A percentile compares a stretch with the other conserved stretches of the same genome.
These are phyloP conservation scores for Metarhizium brunneum DNA, from an alignment of 2,329 filamentous ascomycete species.

Conservation along the genomic window DNA sequence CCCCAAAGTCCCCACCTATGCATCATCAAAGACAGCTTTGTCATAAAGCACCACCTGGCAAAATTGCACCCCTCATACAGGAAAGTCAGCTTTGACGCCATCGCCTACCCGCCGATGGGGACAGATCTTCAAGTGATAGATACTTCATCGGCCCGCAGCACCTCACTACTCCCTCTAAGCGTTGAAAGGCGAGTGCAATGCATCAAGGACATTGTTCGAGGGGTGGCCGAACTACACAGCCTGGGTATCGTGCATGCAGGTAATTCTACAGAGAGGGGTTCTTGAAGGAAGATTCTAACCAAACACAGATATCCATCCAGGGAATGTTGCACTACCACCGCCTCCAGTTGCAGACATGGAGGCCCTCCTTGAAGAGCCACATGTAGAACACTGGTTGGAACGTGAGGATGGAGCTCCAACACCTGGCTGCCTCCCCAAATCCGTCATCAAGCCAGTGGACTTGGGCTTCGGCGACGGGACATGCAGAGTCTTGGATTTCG, in stretches of 20 bases:
- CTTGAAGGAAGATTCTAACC: not conserved
- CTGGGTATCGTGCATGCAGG: not conserved
- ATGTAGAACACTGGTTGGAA: not conserved
- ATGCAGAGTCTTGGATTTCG: not conserved
- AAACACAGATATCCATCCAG: not conserved
- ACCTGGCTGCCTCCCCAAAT: not conserved
- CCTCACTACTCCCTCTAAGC: not conserved
- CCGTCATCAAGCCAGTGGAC: not conserved
- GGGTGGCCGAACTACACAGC: not conserved
- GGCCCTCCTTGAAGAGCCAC: not conserved
- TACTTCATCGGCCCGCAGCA: not conserved
- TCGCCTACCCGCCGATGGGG: not conserved
- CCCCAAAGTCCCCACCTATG: not conserved
- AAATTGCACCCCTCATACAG: not conserved
- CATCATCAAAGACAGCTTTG: not conserved
- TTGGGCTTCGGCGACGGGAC: not conserved
- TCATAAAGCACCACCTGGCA: not conserved
- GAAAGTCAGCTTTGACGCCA: not conserved
- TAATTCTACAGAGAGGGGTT: not conserved
- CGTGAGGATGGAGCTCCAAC: not conserved
- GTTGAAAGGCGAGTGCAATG: not conserved
- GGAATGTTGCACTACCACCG: not conserved
- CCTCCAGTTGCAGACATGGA: not conserved
- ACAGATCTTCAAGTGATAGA: not conserved
- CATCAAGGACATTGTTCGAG: not conserved